Conservation (phyloP, 352 stramenopile species). For the Phytopythium chamaehyphon region DNA sequence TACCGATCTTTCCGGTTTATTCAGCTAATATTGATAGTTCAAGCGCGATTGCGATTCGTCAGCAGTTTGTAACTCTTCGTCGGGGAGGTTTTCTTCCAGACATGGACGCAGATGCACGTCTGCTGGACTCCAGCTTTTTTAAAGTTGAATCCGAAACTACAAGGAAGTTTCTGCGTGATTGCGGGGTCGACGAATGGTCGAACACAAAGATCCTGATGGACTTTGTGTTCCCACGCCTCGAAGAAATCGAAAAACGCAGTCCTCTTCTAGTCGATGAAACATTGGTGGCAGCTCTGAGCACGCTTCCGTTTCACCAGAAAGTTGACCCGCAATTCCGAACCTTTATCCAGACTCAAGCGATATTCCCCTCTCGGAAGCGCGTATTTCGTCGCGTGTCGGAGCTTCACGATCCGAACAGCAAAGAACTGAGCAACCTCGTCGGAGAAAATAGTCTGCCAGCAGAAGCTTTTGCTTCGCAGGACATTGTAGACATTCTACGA, state of each 20-base stretch:
- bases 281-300: slow-evolving; percentile 39
- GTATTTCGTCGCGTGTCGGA: slow-evolving; percentile 45
- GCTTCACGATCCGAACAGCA: slow-evolving; percentile 67
- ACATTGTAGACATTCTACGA: slow-evolving; percentile 49
- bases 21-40: slow-evolving; percentile 2
- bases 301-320: slow-evolving; percentile 48
- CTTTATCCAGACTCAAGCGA: slow-evolving; percentile 24
- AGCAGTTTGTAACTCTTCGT: slow-evolving; percentile 22
- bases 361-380: slow-evolving; percentile 59
- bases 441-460: slow-evolving; percentile 62
- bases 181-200: slow-evolving; percentile 50
- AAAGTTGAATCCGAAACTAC: slow-evolving; percentile 22
- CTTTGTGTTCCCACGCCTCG: slow-evolving; percentile 54
- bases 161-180: slow-evolving; percentile 44
- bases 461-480: slow-evolving; percentile 34
- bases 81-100: slow-evolving; percentile 38
- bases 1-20: slow-evolving; percentile 48
- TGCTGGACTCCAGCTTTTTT: slow-evolving; percentile 57
- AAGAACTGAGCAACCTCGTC: slow-evolving; percentile 58
- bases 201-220: slow-evolving; percentile 53
- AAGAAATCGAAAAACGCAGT: slow-evolving; percentile 24
- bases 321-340: slow-evolving; percentile 46
- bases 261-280: slow-evolving; percentile 40
- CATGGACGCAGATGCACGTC: slow-evolving; percentile 29
- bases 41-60: too few species aligned